phyloP scores from a whole-genome alignment of 257 asterid species.

The Paraleonurus japonicus region DNA sequence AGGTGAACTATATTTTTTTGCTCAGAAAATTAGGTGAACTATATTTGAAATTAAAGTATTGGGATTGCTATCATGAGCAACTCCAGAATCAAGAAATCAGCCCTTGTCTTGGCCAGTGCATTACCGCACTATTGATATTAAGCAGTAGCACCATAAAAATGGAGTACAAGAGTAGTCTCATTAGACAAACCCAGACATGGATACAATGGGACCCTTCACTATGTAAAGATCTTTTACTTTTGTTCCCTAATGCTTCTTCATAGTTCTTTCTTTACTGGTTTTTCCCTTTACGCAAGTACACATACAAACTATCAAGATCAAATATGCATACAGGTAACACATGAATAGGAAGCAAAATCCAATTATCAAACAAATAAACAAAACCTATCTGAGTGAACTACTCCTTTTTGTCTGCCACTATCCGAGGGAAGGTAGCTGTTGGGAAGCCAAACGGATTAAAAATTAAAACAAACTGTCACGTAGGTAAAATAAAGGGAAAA shows the following conservation, averaged over 20 bases:
- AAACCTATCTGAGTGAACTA: no score
- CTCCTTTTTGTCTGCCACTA: no score
- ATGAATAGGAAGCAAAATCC: neutral
- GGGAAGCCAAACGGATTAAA: neutral
- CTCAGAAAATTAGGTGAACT: slow-evolving; percentile 15
- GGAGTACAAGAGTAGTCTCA: slow-evolving; percentile 4
- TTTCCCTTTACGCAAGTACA: neutral
- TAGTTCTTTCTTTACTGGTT: neutral
- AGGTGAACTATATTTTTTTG: slow-evolving; percentile 2
- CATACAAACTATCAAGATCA: neutral
- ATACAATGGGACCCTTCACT: neutral
- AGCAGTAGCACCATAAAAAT: neutral
- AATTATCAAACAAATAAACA: neutral
- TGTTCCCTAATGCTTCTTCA: neutral
- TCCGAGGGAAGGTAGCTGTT: no score
- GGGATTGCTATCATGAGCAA: slow-evolving; percentile 21
- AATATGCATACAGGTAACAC: neutral
- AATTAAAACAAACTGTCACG: neutral
- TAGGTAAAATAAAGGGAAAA: neutral
- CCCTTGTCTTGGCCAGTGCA: neutral
- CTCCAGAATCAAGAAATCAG: neutral
- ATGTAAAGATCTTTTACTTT: neutral
- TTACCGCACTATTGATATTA: neutral
- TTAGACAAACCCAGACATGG: neutral
- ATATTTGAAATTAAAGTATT: neutral